Percentiles rank a stretch among this genome's conserved stretches.
Evolutionary conservation across 805 yeast species (phyloP).

Genomic region (Cyberlindnera veronae): DNA sequence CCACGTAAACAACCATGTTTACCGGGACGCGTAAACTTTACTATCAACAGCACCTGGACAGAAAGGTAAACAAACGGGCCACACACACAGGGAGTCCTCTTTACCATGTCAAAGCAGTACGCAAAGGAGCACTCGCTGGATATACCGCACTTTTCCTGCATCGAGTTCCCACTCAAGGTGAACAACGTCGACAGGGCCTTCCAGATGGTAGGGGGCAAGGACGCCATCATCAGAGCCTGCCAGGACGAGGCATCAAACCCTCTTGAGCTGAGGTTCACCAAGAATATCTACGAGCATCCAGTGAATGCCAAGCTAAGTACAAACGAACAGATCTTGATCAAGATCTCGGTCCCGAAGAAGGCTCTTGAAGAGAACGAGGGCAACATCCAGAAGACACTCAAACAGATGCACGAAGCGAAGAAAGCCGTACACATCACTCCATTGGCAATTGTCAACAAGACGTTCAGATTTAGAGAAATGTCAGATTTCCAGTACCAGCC

Average conservation of each 20-base stretch:
- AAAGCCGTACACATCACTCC: slow-evolving; percentile 49
- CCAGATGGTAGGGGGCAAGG: slow-evolving; percentile 63
- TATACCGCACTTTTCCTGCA: slow-evolving; percentile 67
- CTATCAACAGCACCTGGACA: neutral
- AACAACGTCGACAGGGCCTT: slow-evolving; percentile 60
- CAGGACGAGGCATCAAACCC: slow-evolving; percentile 31
- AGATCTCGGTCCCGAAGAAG: slow-evolving; percentile 57
- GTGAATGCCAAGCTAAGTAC: slow-evolving; percentile 49
- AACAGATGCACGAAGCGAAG: slow-evolving; percentile 28
- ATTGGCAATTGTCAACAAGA: slow-evolving; percentile 61
- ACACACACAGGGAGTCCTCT: neutral
- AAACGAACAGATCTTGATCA: slow-evolving; percentile 56
- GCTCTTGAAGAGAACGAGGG: slow-evolving; percentile 40
- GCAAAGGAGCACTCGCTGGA: slow-evolving; percentile 64
- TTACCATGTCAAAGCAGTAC: slow-evolving; percentile 22
- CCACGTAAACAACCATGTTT: neutral
- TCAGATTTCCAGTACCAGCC: slow-evolving; percentile 82
- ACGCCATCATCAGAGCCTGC: slow-evolving; percentile 30
- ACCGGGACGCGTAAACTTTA: neutral
- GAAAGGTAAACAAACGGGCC: neutral
- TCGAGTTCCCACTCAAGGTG: slow-evolving; percentile 78
- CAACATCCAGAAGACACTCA: slow-evolving; percentile 41
- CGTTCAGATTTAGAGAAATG: slow-evolving; percentile 76
- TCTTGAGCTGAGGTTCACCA: slow-evolving; percentile 39
- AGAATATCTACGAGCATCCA: slow-evolving; percentile 52